Base-by-base conservation (phyloP, 495 filamentous ascomycete species). In the Trichoderma parareesei region DNA sequence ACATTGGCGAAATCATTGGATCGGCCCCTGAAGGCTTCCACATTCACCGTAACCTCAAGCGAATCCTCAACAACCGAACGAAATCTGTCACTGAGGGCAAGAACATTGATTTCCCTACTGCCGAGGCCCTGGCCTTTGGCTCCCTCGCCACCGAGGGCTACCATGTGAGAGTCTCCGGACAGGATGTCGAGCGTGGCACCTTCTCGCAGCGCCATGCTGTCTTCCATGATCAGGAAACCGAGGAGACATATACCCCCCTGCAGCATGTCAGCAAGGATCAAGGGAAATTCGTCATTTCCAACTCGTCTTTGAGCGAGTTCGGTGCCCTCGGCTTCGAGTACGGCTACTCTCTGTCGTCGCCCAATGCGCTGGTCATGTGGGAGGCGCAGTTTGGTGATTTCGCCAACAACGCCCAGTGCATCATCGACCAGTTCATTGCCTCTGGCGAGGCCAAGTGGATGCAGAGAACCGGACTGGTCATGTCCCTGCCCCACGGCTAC, bases 371-470 rank as follows among this genome's bases (percentile, higher is more conserved):
- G 38, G 92, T 98, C 66, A 93, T 98, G 85, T 98, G 94, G 94
- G 94, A 98, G 77, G 94, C 94, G 41, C 94, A 98, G 79, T 98
- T 98, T 75, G 94, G 94, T 80, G 94, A 98, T 77, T 98, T 98
- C 69, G 94, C 93, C 81, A 98, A 98, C 85, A 98, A 97, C 77
- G 91, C 93, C 55, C 94, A 98, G 77, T 96, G 92, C 75, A 95
- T 98, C 78, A 92, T 97, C 72, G 94, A 98, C 76, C 94, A 98
- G 79, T 98, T 98, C 79, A 87, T 98, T 70, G 94, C 95, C 48
- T 95, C 95, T 49, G 94, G 95, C 71, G 94, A 98, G 77, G 87
- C 89, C 64, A 98, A 98, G 82, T 98, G 94, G 94, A 86, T 97
- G 76, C 94, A 98, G 81, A 88, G 94, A 70, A 95, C 92, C 65